A percentile compares a stretch with the other conserved stretches of the same genome.
Evolutionary conservation across 1,284 basidiomycete genomes (phyloP).

Genomic region (Fomitopsis betulina): DNA sequence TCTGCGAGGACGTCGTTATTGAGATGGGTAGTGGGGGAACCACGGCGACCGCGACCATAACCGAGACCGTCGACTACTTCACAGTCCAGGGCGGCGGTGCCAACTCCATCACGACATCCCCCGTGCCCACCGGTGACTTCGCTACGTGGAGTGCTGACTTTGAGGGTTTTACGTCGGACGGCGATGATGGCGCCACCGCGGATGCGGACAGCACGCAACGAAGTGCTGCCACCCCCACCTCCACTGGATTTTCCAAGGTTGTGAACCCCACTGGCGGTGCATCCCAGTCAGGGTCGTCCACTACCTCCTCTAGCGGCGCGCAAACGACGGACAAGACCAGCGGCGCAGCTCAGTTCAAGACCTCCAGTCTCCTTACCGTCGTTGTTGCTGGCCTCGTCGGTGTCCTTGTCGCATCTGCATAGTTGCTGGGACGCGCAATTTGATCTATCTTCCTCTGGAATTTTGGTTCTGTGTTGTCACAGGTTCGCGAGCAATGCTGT

Average conservation of each 20-base stretch:
- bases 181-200: not conserved
- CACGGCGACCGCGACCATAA: slow-evolving; percentile 6
- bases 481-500: not conserved
- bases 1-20: slow-evolving; percentile 19
- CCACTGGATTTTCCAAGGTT: not conserved
- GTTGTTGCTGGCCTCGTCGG: not conserved
- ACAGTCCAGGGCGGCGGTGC: slow-evolving; percentile 18
- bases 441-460: not conserved
- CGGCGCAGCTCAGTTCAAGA: not conserved
- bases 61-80: slow-evolving; percentile 20
- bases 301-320: not conserved
- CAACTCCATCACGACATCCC: not conserved
- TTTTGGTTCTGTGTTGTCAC: not conserved
- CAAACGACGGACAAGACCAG: not conserved
- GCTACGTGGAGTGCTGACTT: not conserved
- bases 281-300: not conserved
- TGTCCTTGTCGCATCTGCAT: not conserved
- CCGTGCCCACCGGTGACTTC: not conserved
- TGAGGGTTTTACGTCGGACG: not conserved
- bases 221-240: not conserved
- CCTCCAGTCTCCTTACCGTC: not conserved
- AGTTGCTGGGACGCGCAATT: not conserved
- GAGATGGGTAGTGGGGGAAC: not conserved
- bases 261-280: not conserved
- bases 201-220: not conserved